Percentiles rank a stretch among this genome's conserved stretches.
Conservation (phyloP, 192 early-diverging fungal species). For the Backusella macrospora region DNA sequence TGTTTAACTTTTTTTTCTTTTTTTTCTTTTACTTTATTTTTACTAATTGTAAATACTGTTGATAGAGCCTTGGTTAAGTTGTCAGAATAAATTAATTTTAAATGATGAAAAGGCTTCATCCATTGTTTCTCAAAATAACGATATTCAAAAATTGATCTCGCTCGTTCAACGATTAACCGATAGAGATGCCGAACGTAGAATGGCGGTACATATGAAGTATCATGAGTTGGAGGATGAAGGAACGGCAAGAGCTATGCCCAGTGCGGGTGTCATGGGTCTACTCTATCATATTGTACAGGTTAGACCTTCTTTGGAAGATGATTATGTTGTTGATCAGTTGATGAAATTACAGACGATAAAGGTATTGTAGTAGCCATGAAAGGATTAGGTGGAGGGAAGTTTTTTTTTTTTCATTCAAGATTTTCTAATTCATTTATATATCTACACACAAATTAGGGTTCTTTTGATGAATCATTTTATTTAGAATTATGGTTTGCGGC, state of each 20-base stretch:
- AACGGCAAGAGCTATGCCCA: conserved; percentile 46
- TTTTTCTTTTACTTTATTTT: too few relatives aligned
- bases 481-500: conserved; percentile 46
- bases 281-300: conserved; percentile 44
- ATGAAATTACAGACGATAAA: conserved; percentile 41
- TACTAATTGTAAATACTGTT: neutral
- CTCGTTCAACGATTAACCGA: conserved; percentile 36
- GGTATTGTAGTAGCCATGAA: neutral
- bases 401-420: neutral
- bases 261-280: conserved; percentile 44
- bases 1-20: too few relatives aligned
- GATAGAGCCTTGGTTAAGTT: conserved; percentile 31
- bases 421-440: neutral
- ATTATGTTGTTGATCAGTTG: conserved; percentile 36
- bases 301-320: conserved; percentile 37
- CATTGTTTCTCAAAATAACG: conserved; percentile 19
- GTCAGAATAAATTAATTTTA: conserved; percentile 6
- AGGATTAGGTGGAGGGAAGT: neutral
- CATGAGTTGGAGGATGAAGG: conserved; percentile 48
- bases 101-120: conserved; percentile 19
- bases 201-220: conserved; percentile 45
- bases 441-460: conserved; percentile 27
- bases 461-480: conserved; percentile 48
- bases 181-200: conserved; percentile 28
- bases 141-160: conserved; percentile 32